Conservation (phyloP, 2,329 filamentous ascomycete genomes). For the Gyromitra esculenta region DNA sequence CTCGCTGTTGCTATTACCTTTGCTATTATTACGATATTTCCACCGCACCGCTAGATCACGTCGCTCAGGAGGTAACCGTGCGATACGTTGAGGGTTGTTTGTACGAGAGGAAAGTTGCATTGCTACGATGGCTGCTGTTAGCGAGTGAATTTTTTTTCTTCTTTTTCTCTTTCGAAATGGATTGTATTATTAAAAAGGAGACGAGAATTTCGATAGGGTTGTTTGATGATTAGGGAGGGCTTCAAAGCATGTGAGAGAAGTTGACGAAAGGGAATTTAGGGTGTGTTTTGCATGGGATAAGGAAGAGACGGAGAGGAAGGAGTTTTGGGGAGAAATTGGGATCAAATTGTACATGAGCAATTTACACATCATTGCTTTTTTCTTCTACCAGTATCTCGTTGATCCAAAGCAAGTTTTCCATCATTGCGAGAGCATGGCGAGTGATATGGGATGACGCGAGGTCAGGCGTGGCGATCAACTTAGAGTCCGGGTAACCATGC, state of each 20-base stretch:
- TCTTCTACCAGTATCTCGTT: neutral
- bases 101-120: neutral
- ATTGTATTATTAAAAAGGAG: constrained; percentile 46
- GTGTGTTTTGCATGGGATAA: neutral
- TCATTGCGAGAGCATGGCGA: neutral
- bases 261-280: neutral
- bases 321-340: constrained; percentile 12
- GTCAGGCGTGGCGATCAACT: neutral
- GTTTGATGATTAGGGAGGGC: neutral
- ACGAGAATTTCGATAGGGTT: constrained; percentile 14
- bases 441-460: neutral
- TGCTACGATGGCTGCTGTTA: constrained; percentile 2
- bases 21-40: constrained; percentile 32
- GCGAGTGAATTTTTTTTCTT: constrained; percentile 7
- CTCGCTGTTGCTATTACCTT: constrained; percentile 18
- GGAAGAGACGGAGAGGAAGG: neutral
- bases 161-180: constrained; percentile 27
- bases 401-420: neutral
- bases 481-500: constrained; percentile 31
- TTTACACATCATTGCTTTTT: constrained; percentile 29
- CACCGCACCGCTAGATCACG: constrained; percentile 1
- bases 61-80: neutral
- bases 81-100: neutral
- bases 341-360: constrained; percentile 37
- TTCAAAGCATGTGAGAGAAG: neutral